A percentile compares a stretch with the other conserved stretches of the same genome.
Evolutionary conservation across 1,284 basidiomycete genomes (phyloP).

Genomic region (Heimioporus retisporus): DNA sequence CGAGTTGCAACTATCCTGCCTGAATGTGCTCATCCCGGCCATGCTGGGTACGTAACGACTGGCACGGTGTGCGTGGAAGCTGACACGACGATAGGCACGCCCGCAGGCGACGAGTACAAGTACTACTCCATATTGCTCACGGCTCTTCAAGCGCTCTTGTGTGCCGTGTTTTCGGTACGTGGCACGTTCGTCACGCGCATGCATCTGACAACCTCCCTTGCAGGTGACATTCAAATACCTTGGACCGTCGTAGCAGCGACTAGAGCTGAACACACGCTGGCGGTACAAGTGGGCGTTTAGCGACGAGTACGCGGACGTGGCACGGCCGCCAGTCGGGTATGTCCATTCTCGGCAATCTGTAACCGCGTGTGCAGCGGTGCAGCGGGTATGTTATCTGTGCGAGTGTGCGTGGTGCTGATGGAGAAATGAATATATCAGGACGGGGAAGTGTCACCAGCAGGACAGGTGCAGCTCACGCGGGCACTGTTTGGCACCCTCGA

Average conservation of each 20-base stretch:
- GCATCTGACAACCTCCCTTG: not conserved
- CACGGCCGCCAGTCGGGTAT: conserved; percentile 50
- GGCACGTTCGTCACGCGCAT: too few species aligned
- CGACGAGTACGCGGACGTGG: conserved; percentile 60
- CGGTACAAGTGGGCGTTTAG: conserved; percentile 83
- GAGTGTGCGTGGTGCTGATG: not conserved
- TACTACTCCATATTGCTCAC: conserved; percentile 49
- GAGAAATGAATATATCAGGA: not conserved
- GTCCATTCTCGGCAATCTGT: conserved; percentile 59
- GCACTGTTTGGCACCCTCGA: not conserved
- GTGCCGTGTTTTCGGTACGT: not conserved
- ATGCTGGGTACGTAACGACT: conserved; percentile 46
- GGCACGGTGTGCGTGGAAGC: not conserved
- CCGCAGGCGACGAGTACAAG: conserved; percentile 55
- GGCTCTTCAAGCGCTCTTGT: not conserved
- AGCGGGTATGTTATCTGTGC: conserved; percentile 40
- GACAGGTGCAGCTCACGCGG: not conserved
- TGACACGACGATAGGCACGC: conserved; percentile 48
- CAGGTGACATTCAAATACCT: conserved; percentile 50
- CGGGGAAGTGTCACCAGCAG: not conserved
- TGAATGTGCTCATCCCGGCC: conserved; percentile 58
- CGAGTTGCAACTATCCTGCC: conserved; percentile 61
- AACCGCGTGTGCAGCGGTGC: conserved; percentile 44
- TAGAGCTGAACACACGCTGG: conserved; percentile 61
- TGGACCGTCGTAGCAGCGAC: conserved; percentile 46